Evolutionary conservation across 1,139 yeast genomes (phyloP).

Genomic region (Blastobotrys apis): DNA sequence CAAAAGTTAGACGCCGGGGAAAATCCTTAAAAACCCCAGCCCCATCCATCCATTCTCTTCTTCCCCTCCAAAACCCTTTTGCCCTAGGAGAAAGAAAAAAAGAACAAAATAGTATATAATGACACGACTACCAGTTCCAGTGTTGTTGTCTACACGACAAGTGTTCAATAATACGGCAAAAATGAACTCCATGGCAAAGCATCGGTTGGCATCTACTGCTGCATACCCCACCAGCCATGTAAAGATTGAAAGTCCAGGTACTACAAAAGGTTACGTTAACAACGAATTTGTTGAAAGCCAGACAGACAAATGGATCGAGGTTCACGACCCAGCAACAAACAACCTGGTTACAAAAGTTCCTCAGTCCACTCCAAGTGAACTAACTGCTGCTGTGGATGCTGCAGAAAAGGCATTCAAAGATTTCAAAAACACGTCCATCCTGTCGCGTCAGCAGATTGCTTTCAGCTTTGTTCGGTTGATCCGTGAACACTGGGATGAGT

Average conservation of each 20-base stretch:
- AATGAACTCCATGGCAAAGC: slow-evolving; percentile 6
- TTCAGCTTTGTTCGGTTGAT: slow-evolving; percentile 68
- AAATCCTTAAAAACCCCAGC: too few species aligned
- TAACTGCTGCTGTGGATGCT: slow-evolving; percentile 61
- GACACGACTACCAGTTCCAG: too few species aligned
- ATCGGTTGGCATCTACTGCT: slow-evolving; percentile 12
- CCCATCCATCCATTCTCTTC: too few species aligned
- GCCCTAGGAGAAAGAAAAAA: too few species aligned
- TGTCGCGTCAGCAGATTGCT: slow-evolving; percentile 71
- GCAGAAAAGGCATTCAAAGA: slow-evolving; percentile 58
- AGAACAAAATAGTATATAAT: too few species aligned
- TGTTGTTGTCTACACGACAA: not conserved
- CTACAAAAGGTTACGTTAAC: slow-evolving; percentile 56
- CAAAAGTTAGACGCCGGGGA: too few species aligned
- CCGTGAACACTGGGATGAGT: slow-evolving; percentile 63
- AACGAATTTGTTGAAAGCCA: slow-evolving; percentile 56
- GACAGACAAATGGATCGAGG: slow-evolving; percentile 61
- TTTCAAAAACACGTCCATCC: slow-evolving; percentile 57
- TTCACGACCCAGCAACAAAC: slow-evolving; percentile 76
- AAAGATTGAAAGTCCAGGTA: slow-evolving; percentile 42
- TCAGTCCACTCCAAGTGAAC: slow-evolving; percentile 63
- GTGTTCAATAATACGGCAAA: not conserved
- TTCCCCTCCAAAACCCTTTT: too few species aligned
- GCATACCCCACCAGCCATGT: slow-evolving; percentile 47
- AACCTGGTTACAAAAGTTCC: slow-evolving; percentile 65